A percentile compares a stretch with the other conserved stretches of the same genome.
Conservation (phyloP, 208 protist species). For the Trypanosoma vivax region DNA sequence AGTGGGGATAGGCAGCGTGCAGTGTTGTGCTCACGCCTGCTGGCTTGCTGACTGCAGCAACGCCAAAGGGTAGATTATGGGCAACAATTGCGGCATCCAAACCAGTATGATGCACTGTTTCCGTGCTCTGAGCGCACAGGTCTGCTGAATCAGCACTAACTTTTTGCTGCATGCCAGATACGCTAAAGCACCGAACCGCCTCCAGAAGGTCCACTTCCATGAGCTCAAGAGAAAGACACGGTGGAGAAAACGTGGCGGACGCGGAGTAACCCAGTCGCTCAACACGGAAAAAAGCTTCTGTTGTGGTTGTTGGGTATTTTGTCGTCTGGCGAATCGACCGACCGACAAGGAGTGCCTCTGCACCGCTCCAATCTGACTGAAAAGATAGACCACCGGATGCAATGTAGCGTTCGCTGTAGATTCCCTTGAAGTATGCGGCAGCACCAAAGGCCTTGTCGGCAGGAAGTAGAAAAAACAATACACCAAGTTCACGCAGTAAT, state of each 20-base stretch:
- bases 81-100: slow-evolving; percentile 16
- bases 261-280: not conserved
- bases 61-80: slow-evolving; percentile 38
- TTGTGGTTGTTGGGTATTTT: slow-evolving; percentile 50
- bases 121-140: not conserved
- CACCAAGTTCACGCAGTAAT: slow-evolving; percentile 3
- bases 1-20: slow-evolving; percentile 39
- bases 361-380: slow-evolving; percentile 20
- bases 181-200: slow-evolving; percentile 12
- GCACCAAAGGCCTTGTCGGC: slow-evolving; percentile 25
- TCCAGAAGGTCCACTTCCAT: slow-evolving; percentile 30
- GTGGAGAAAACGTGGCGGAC: slow-evolving; percentile 11
- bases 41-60: slow-evolving; percentile 62
- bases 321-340: slow-evolving; percentile 47
- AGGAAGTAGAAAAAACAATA: slow-evolving; percentile 34
- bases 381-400: slow-evolving; percentile 1
- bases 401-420: slow-evolving; percentile 46
- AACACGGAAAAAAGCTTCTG: slow-evolving; percentile 42
- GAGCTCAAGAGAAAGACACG: slow-evolving; percentile 25
- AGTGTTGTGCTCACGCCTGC: slow-evolving; percentile 52
- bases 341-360: slow-evolving; percentile 42
- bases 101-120: not conserved
- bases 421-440: slow-evolving; percentile 48
- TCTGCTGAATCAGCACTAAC: not conserved
- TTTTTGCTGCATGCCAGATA: not conserved